phyloP scores from a whole-genome alignment of 2,329 filamentous ascomycete species.

The Aspergillus unguis region DNA sequence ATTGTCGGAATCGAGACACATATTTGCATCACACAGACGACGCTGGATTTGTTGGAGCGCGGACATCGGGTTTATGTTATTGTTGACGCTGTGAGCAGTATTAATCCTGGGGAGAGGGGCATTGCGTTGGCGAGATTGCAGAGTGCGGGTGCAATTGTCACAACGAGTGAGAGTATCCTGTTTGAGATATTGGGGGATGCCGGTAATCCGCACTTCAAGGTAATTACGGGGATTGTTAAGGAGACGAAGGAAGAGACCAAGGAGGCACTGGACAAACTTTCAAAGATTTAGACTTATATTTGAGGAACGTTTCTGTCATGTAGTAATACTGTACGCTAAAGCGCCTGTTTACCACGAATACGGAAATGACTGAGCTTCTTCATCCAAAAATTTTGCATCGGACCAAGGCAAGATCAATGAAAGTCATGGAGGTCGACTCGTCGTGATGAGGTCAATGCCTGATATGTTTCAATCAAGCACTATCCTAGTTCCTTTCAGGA shows the following conservation, averaged over 20 bases:
- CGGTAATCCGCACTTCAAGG: slow-evolving; percentile 64
- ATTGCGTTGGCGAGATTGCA: slow-evolving; percentile 75
- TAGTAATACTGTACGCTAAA: slow-evolving; percentile 12
- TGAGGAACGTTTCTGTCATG: neutral
- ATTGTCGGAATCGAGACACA: slow-evolving; percentile 91
- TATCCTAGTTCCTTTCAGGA: slow-evolving; percentile 15
- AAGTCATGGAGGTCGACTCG: neutral
- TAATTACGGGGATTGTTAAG: slow-evolving; percentile 73
- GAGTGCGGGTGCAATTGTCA: slow-evolving; percentile 72
- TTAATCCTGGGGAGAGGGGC: slow-evolving; percentile 75
- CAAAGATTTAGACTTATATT: slow-evolving; percentile 49
- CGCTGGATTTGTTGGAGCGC: slow-evolving; percentile 70
- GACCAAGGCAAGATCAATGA: neutral
- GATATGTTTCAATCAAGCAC: slow-evolving; percentile 26
- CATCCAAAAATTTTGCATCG: slow-evolving; percentile 10
- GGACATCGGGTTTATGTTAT: slow-evolving; percentile 83
- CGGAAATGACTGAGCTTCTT: neutral
- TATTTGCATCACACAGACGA: slow-evolving; percentile 92
- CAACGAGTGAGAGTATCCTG: slow-evolving; percentile 82
- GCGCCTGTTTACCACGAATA: slow-evolving; percentile 9
- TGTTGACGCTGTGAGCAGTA: slow-evolving; percentile 85
- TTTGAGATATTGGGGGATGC: slow-evolving; percentile 91
- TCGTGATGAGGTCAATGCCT: slow-evolving; percentile 8
- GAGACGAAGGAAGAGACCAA: slow-evolving; percentile 69
- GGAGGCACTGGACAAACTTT: slow-evolving; percentile 62